Percentiles rank a stretch among this genome's conserved stretches.
Conservation (phyloP, 352 stramenopile genomes). For the Thraustotheca clavata region DNA sequence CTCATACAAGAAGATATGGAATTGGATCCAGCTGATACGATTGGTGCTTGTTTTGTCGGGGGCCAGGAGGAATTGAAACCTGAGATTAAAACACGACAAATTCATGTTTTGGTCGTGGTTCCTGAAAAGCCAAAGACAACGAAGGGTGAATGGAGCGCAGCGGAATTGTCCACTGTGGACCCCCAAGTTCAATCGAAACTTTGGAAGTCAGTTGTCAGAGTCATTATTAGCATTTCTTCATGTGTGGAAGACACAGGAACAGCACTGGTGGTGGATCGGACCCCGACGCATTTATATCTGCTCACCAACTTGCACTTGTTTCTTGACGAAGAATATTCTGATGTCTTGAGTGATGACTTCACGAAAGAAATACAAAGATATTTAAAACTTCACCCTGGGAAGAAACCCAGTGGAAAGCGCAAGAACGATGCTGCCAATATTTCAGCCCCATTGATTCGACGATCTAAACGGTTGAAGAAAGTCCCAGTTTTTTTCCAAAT, state of each 20-base stretch:
- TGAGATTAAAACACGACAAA: too few relatives aligned
- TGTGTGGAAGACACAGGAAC: slow-evolving; percentile 25
- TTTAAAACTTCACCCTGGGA: slow-evolving; percentile 21
- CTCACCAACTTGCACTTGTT: slow-evolving; percentile 32
- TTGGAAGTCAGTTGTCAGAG: slow-evolving; percentile 31
- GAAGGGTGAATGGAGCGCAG: neutral
- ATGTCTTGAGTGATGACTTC: slow-evolving; percentile 27
- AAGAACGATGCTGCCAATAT: slow-evolving; percentile 6
- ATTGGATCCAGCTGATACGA: slow-evolving; percentile 3
- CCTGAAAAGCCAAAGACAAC: slow-evolving; percentile 1
- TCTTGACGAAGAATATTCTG: slow-evolving; percentile 23
- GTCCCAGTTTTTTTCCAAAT: slow-evolving; percentile 20
- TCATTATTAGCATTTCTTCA: slow-evolving; percentile 27
- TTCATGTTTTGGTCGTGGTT: too few relatives aligned
- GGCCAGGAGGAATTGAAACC: neutral
- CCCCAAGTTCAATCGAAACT: slow-evolving; percentile 25
- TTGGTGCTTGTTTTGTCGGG: slow-evolving; percentile 8
- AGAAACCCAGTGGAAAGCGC: slow-evolving; percentile 24
- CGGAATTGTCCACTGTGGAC: slow-evolving; percentile 23
- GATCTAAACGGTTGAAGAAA: slow-evolving; percentile 22
- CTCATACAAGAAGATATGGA: slow-evolving; percentile 11
- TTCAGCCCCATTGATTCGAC: neutral
- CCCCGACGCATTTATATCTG: slow-evolving; percentile 28
- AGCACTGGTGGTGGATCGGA: slow-evolving; percentile 30
- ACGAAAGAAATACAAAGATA: slow-evolving; percentile 28